Percentiles rank a stretch among this genome's conserved stretches.
Conservation (phyloP, 176 grass and related monocot genomes). For the Themeda triandra region DNA sequence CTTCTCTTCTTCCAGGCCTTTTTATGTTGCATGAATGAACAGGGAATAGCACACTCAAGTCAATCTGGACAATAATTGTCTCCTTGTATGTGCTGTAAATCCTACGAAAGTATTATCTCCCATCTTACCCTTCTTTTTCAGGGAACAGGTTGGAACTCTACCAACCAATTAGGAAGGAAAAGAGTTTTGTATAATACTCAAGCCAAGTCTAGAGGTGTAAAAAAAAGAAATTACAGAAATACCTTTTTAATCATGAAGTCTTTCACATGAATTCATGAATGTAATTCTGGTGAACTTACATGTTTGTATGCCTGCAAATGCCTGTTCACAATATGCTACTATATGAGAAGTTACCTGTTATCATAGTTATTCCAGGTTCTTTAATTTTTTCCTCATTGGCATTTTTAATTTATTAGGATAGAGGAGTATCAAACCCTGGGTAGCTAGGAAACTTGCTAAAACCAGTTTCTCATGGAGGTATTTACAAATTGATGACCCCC, state of each 20-base stretch:
- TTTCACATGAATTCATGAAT: not conserved
- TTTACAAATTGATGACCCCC: not conserved
- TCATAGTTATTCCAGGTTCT: too few relatives aligned
- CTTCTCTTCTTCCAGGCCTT: not conserved
- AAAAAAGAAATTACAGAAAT: not conserved
- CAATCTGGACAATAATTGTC: not conserved
- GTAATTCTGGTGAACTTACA: not conserved
- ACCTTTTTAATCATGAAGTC: not conserved
- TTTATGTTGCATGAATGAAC: too few relatives aligned
- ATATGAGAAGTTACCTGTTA: too few relatives aligned
- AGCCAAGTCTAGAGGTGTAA: not conserved
- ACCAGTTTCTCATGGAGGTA: not conserved
- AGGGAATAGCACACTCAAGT: not conserved
- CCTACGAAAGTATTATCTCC: not conserved
- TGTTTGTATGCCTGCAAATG: too few relatives aligned
- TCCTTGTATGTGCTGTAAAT: too few relatives aligned
- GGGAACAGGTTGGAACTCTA: not conserved
- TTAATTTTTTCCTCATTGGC: not conserved
- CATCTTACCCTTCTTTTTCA: not conserved
- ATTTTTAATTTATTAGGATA: not conserved
- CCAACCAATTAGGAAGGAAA: not conserved
- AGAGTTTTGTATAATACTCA: not conserved
- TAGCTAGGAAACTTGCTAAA: not conserved
- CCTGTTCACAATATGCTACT: too few relatives aligned
- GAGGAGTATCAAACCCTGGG: not conserved